Conservation (phyloP, 1,139 yeast species). For the Geotrichum bryndzae region DNA sequence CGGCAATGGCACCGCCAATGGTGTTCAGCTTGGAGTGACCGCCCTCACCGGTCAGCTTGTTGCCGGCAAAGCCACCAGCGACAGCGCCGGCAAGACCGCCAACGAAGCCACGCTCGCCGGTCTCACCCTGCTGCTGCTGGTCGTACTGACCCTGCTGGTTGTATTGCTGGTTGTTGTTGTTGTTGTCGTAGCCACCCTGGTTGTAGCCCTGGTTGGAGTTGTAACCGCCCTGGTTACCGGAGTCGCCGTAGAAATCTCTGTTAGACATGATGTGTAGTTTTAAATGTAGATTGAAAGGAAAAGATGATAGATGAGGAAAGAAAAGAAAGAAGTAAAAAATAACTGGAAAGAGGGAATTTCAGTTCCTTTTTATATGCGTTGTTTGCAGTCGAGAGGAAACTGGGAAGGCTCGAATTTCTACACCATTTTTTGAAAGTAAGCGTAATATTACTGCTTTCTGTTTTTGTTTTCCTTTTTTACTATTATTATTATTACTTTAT, state of each 20-base stretch:
- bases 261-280: constrained; percentile 5
- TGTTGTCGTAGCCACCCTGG: neutral
- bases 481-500: no score
- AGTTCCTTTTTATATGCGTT: neutral
- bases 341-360: neutral
- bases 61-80: constrained; percentile 49
- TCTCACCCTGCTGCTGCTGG: constrained; percentile 27
- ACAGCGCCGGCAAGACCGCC: constrained; percentile 55
- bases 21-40: constrained; percentile 49
- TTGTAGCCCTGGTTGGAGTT: constrained; percentile 13
- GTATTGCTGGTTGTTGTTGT: constrained; percentile 13
- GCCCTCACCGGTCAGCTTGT: constrained; percentile 41
- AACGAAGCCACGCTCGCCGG: constrained; percentile 53
- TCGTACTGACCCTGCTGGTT: constrained; percentile 18
- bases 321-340: neutral
- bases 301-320: constrained; percentile 1
- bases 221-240: constrained; percentile 12
- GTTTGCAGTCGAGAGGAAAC: neutral
- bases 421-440: neutral
- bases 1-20: constrained; percentile 54
- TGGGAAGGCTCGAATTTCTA: neutral
- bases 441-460: neutral
- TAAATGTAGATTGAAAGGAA: neutral
- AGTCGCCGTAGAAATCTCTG: constrained; percentile 14
- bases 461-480: no score